Evolutionary conservation across 805 yeast genomes (phyloP), one percentile per base, ranked within the genome.

Genomic region (Groenewaldozyma salmanticensis): DNA sequence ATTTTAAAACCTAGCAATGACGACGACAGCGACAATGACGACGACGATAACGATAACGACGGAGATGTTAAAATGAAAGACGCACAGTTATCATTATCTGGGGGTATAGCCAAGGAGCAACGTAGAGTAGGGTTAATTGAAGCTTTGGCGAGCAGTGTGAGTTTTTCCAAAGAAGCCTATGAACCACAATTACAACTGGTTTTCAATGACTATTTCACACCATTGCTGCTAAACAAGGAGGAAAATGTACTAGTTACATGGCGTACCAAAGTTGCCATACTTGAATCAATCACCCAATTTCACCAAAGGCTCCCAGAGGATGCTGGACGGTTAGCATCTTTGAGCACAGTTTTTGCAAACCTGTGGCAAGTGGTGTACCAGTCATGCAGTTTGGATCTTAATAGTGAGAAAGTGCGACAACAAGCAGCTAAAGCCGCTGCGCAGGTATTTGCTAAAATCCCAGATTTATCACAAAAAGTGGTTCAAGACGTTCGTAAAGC

Each of bases 351-450:
- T 4, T 33, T 49, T 9, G 11, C 19, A 9, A 16, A 24, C 11
- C 27, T 45, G 31, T 50, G 53, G 53, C 21, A 39, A 3, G 31
- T 20, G 7, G 29, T 44, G 11, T 9, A 31, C 5, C 27, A 27
- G 5, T 21, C 15, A 4, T 44, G 52, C 33, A 22, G 47, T 4
- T 33, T 27, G 5, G 52, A 50, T 37, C 15, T 29, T 7, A 47
- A 42, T 17, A 45, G 46, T 43, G 90, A 81, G 52, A 73, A 70
- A 45, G 83, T 79, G 2, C 68, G 79, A 41, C 57, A 80, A 17
- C 75, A 74, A 21, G 59, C 69, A 36, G 61, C 67, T 1, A 57
- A 64, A 27, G 58, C 65, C n/a, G 74, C 64, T 1, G 53, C 52
- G 3, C n/a, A n/a, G n/a, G 44, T 44, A 2, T 37, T 59, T 18